Conservation (phyloP, 768 basidiomycete species). For the Cystofilobasidium macerans region DNA sequence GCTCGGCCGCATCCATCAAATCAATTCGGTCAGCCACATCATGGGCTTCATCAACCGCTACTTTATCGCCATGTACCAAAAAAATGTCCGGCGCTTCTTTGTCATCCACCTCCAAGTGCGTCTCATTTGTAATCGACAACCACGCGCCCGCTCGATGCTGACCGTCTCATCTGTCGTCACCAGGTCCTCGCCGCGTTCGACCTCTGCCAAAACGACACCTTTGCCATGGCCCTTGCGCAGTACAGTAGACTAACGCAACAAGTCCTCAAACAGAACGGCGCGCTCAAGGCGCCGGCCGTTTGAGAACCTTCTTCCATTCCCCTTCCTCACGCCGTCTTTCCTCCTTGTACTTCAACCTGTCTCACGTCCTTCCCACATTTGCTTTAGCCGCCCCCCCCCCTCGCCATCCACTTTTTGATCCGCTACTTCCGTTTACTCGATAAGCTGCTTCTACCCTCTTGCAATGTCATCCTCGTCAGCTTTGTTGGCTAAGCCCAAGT, state of each 20-base stretch:
- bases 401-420: background rate
- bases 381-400: background rate
- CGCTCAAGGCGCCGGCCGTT: background rate
- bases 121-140: too few species aligned
- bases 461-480: too few species aligned
- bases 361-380: too few species aligned
- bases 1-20: slow-evolving; percentile 7
- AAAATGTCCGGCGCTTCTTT: background rate
- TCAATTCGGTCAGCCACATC: background rate
- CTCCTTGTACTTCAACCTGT: too few species aligned
- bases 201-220: slow-evolving; percentile 11
- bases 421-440: too few species aligned
- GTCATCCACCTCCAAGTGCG: slow-evolving; percentile 11
- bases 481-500: too few species aligned
- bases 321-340: background rate
- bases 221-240: background rate
- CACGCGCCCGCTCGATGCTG: too few species aligned
- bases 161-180: background rate
- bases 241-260: background rate
- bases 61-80: background rate
- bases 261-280: background rate
- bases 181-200: slow-evolving; percentile 6
- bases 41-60: slow-evolving; percentile 3
- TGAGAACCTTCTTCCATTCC: background rate
- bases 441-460: too few species aligned